These are phyloP conservation scores for Scutellaria galericulata DNA, from an alignment of 257 asterid genomes.

Conservation along the genomic window DNA sequence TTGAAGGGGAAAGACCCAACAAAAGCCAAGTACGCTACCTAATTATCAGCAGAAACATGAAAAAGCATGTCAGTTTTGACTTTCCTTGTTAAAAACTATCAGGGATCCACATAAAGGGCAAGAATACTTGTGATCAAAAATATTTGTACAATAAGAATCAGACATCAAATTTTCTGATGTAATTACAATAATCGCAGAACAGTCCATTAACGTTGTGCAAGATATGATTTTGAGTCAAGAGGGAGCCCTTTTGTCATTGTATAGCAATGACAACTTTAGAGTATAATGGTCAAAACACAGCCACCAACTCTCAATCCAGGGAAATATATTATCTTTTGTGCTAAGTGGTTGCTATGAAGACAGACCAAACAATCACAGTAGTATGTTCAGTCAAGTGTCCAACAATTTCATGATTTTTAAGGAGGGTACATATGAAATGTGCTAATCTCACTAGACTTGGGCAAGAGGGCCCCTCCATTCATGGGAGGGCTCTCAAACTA, in stretches of 20 bases:
- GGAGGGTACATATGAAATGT: not conserved
- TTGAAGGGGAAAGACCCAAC: slow-evolving; percentile 98
- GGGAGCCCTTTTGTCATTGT: not conserved
- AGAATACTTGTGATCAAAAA: slow-evolving; percentile 6
- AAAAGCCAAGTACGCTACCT: slow-evolving; percentile 89
- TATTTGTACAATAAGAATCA: not conserved
- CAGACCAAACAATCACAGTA: too few species aligned
- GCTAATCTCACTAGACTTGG: not conserved
- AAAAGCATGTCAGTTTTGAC: slow-evolving; percentile 5
- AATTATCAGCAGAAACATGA: slow-evolving; percentile 28
- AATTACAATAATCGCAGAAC: not conserved
- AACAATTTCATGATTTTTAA: not conserved
- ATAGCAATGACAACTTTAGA: not conserved
- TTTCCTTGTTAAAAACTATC: slow-evolving; percentile 10
- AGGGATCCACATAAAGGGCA: not conserved
- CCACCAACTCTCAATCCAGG: not conserved
- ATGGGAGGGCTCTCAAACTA: not conserved
- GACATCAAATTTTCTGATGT: not conserved
- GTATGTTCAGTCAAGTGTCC: not conserved
- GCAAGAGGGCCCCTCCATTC: not conserved
- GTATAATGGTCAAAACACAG: too few species aligned
- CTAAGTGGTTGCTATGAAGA: not conserved
- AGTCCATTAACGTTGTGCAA: not conserved
- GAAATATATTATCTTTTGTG: not conserved
- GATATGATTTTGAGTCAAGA: not conserved